These are phyloP conservation scores for Trametes polyzona DNA, from an alignment of 1,284 basidiomycete species.

Conservation along the genomic window DNA sequence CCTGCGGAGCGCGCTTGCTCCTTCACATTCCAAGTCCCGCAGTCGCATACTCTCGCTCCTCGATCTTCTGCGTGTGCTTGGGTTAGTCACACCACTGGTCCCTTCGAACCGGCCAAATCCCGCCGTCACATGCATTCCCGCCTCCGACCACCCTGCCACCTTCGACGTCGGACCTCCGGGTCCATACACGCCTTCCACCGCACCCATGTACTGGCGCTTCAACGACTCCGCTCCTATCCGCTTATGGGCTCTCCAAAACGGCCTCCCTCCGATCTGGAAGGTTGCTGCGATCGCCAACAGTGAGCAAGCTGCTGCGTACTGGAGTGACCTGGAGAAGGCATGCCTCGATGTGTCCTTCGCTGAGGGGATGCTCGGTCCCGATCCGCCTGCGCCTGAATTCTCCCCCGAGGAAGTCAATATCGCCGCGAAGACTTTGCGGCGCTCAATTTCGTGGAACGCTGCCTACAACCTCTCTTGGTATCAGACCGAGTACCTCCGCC, in stretches of 20 bases:
- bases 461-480: constrained; percentile 67
- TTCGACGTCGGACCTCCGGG: constrained; percentile 51
- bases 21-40: constrained; percentile 59
- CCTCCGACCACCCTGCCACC: constrained; percentile 44
- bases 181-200: constrained; percentile 48
- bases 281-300: constrained; percentile 43
- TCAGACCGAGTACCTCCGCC: constrained; percentile 65
- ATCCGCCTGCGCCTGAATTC: constrained; percentile 18
- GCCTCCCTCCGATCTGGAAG: constrained; percentile 58
- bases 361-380: constrained; percentile 15
- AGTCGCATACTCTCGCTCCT: constrained; percentile 63
- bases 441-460: constrained; percentile 60
- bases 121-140: constrained; percentile 46
- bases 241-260: constrained; percentile 58
- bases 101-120: constrained; percentile 45
- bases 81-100: constrained; percentile 58
- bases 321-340: constrained; percentile 56
- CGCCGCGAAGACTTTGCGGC: constrained; percentile 51
- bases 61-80: constrained; percentile 55
- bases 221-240: constrained; percentile 54
- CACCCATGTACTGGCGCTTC: constrained; percentile 68
- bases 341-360: constrained; percentile 42
- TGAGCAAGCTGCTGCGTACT: constrained; percentile 51
- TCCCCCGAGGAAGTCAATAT: constrained; percentile 13
- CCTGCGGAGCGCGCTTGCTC: constrained; percentile 53